A percentile compares a stretch with the other conserved stretches of the same genome.
Conservation (phyloP, 169 alveolate genomes). For the Eimeria praecox region DNA sequence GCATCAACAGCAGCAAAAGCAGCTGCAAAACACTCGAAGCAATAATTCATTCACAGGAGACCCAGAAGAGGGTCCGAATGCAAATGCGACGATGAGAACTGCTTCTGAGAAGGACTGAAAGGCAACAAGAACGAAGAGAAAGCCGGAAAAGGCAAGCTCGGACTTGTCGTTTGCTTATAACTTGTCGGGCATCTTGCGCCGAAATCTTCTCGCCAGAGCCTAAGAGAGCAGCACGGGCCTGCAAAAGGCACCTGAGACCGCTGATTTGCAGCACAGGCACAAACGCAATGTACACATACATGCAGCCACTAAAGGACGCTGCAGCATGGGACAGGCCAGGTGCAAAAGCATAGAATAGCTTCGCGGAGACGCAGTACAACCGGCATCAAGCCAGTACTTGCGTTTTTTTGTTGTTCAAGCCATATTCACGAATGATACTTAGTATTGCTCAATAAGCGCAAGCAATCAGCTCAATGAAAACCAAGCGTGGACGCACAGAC, state of each 20-base stretch:
- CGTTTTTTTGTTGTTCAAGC: background rate
- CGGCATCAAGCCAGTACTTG: background rate
- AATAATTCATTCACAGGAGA: background rate
- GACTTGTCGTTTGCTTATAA: constrained; percentile 35
- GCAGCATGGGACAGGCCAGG: background rate
- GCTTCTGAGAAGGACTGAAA: background rate
- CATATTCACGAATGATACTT: background rate
- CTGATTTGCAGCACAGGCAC: constrained; percentile 9
- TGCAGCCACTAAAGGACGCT: background rate
- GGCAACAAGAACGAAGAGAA: background rate
- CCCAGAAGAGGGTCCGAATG: background rate
- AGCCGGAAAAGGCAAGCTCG: background rate
- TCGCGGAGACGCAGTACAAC: background rate
- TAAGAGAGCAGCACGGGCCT: constrained; percentile 4
- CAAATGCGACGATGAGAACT: background rate
- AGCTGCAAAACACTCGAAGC: background rate
- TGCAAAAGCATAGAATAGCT: background rate
- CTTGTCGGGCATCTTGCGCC: background rate
- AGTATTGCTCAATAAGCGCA: background rate
- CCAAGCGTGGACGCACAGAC: background rate
- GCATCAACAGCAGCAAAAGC: background rate
- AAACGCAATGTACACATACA: background rate
- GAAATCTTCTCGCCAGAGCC: constrained; percentile 21
- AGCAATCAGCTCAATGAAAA: background rate
- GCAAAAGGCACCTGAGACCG: background rate